Evolutionary conservation across 1,284 basidiomycete genomes (phyloP), one percentile per base, ranked within the genome.

Genomic region (Trametes sp.): DNA sequence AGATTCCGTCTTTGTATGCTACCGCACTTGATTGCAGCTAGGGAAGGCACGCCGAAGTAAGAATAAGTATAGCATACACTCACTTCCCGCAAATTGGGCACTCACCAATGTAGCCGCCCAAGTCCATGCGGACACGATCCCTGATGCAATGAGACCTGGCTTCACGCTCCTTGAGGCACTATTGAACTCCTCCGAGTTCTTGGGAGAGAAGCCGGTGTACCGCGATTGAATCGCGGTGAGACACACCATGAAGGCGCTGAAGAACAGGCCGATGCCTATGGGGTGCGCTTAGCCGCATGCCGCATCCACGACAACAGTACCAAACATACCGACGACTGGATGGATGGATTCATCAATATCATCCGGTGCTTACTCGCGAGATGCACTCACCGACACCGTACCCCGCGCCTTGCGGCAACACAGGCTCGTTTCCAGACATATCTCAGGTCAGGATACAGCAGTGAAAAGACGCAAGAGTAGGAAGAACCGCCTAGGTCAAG

Each of bases 111-210:
- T 90, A 16, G 90, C 90, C 2, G 89, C 90, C 89, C 89, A 95
- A 21, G 94, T 95, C 90, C 90, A 92, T 11, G 91, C 89, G 23
- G 87, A 89, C 21, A 96, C 93, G 65, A 97, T 95, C 8, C 94
- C 95, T 11, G 93, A 87, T 0, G 95, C 95, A 62, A 97, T 95
- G 45, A 98, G 81, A 8, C 94, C 95, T 2, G 95, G 94, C 69
- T 95, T 95, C 53, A 95, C 85, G 63, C 88, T 91, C 35, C 89
- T 80, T 4, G 89, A 92, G 2, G 94, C 94, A 59, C 87, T 91
- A 67, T 87, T 92, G 76, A 95, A 96, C 74, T 96, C 94, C 72
- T 91, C 88, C 8, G 87, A 85, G 66, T 81, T 87, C 63, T 85
- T 85, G 21, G 89, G 89, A 4, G 88, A 90, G 74, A 88, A 89